A percentile compares a stretch with the other conserved stretches of the same genome.
phyloP scores from a whole-genome alignment of 2,329 filamentous ascomycete species.

The Tolypocladium amazonense region DNA sequence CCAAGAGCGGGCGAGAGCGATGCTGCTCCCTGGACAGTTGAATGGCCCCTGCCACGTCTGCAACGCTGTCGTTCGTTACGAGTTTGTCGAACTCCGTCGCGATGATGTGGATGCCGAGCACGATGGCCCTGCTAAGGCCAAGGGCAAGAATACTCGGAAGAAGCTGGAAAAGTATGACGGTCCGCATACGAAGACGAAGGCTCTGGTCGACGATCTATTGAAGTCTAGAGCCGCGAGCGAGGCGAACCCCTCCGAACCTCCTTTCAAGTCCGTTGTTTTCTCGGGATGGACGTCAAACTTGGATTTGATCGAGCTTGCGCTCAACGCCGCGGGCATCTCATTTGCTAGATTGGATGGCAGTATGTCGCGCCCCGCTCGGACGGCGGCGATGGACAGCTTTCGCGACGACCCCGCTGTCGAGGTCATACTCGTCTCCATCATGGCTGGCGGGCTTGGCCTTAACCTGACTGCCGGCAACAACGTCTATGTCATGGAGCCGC shows the following conservation, averaged over 20 bases:
- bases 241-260: conserved; percentile 51
- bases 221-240: conserved; percentile 52
- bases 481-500: conserved; percentile 96
- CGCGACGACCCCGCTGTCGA: conserved; percentile 59
- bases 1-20: conserved; percentile 37
- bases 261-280: conserved; percentile 89
- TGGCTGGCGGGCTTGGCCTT: conserved; percentile 81
- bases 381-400: conserved; percentile 66
- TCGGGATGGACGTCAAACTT: conserved; percentile 94
- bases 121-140: conserved; percentile 34
- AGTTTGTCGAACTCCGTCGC: conserved; percentile 59
- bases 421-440: conserved; percentile 85
- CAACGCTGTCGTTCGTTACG: conserved; percentile 48
- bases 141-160: conserved; percentile 26
- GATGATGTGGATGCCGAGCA: conserved; percentile 47
- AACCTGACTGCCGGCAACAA: conserved; percentile 79
- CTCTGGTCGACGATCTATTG: conserved; percentile 65
- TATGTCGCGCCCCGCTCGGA: conserved; percentile 68
- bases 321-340: conserved; percentile 54
- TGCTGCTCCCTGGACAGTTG: conserved; percentile 23
- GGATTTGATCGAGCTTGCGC: conserved; percentile 78
- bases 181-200: conserved; percentile 85
- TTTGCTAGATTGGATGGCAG: conserved; percentile 83
- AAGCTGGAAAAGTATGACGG: conserved; percentile 66
- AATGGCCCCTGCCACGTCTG: conserved; percentile 58